phyloP scores from a whole-genome alignment of 768 basidiomycete species.

The Dentipellis sp. region DNA sequence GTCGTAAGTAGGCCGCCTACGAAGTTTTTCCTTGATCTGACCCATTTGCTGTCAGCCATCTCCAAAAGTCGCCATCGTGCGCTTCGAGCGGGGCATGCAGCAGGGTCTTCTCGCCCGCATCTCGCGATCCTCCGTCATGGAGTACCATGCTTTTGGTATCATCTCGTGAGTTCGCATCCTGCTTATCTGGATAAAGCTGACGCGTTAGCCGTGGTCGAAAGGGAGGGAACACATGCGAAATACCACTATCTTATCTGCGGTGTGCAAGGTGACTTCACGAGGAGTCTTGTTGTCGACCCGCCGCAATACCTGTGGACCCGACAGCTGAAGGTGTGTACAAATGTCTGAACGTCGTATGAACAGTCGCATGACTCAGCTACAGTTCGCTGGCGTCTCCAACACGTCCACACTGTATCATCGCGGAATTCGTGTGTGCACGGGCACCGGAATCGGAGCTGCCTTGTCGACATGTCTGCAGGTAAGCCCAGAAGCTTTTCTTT shows the following conservation, averaged over 20 bases:
- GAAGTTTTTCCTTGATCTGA: background rate
- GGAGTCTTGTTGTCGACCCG: conserved; percentile 57
- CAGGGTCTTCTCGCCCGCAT: conserved; percentile 70
- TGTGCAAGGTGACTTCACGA: conserved; percentile 77
- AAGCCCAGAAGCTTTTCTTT: background rate
- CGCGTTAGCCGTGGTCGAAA: conserved; percentile 17
- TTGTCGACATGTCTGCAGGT: conserved; percentile 43
- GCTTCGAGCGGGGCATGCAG: conserved; percentile 78
- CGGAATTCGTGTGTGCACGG: conserved; percentile 76
- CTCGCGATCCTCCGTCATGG: conserved; percentile 64
- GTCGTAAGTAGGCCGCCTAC: conserved; percentile 36
- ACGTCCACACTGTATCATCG: conserved; percentile 73
- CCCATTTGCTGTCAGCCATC: conserved; percentile 45
- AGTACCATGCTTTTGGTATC: conserved; percentile 78
- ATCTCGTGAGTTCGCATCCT: conserved; percentile 45
- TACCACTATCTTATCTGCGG: conserved; percentile 79
- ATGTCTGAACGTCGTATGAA: background rate
- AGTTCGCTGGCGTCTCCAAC: conserved; percentile 77
- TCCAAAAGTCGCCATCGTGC: conserved; percentile 68
- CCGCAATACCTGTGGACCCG: conserved; percentile 71
- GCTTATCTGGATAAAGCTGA: conserved; percentile 5
- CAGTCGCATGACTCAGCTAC: conserved; percentile 3
- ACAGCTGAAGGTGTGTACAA: conserved; percentile 53
- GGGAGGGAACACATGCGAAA: conserved; percentile 64
- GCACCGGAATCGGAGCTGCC: conserved; percentile 74